A percentile compares a stretch with the other conserved stretches of the same genome.
Evolutionary conservation across 768 basidiomycete genomes (phyloP).

Genomic region (Lentinus tigrinus): DNA sequence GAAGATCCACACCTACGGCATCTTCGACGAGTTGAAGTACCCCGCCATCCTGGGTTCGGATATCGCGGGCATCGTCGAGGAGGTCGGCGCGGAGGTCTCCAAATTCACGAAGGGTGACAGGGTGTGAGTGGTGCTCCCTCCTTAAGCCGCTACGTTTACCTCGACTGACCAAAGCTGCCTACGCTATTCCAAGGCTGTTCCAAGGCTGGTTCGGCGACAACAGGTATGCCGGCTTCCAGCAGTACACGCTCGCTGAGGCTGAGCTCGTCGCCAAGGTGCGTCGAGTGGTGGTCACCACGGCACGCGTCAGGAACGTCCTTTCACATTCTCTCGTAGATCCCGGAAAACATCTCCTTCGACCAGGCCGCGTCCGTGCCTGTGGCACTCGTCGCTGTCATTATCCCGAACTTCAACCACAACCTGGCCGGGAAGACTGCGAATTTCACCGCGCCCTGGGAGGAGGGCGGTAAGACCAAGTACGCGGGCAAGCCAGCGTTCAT

Average conservation of each 20-base stretch:
- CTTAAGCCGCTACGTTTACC: not conserved
- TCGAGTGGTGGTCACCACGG: constrained; percentile 21
- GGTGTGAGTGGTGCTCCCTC: constrained; percentile 10
- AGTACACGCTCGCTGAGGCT: constrained; percentile 21
- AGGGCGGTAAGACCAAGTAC: constrained; percentile 13
- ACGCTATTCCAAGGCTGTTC: not conserved
- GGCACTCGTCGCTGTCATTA: constrained; percentile 1
- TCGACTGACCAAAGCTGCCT: not conserved
- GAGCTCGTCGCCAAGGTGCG: constrained; percentile 23
- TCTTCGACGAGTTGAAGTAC: constrained; percentile 24
- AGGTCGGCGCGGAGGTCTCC: constrained; percentile 26
- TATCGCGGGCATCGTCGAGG: constrained; percentile 31
- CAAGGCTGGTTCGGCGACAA: constrained; percentile 7
- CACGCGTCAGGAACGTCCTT: constrained; percentile 22
- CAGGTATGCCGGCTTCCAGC: constrained; percentile 18
- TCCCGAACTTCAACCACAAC: constrained; percentile 25
- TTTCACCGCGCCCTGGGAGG: constrained; percentile 20
- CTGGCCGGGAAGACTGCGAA: not conserved
- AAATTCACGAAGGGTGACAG: constrained; percentile 28
- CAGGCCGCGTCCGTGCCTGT: constrained; percentile 10
- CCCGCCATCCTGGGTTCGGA: constrained; percentile 31
- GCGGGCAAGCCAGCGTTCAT: constrained; percentile 20
- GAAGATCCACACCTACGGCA: constrained; percentile 26
- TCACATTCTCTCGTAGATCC: constrained; percentile 19
- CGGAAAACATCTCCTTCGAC: constrained; percentile 10